These are phyloP conservation scores for Phytopythium cucurbitacearum DNA, from an alignment of 352 stramenopile species.

Conservation along the genomic window DNA sequence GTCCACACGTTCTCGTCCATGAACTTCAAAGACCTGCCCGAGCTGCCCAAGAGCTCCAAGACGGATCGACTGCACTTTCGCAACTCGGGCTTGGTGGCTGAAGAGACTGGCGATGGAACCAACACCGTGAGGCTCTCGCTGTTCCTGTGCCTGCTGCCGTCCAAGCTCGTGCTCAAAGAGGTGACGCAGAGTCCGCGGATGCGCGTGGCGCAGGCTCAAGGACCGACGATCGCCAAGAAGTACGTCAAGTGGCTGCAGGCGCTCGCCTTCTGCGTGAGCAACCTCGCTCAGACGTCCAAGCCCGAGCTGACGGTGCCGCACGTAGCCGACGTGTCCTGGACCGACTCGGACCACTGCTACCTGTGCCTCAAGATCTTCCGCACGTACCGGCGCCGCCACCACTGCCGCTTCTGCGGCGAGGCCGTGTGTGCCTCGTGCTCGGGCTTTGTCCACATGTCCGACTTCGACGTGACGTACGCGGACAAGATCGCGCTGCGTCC, in stretches of 20 bases:
- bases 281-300: slow-evolving; percentile 30
- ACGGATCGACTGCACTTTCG: slow-evolving; percentile 50
- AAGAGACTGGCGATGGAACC: slow-evolving; percentile 29
- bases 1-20: slow-evolving; percentile 56
- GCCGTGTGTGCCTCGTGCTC: slow-evolving; percentile 64
- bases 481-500: neutral
- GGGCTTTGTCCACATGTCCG: slow-evolving; percentile 37
- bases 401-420: slow-evolving; percentile 70
- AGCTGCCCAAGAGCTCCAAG: slow-evolving; percentile 36
- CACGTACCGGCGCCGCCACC: slow-evolving; percentile 48
- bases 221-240: slow-evolving; percentile 26
- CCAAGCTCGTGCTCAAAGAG: slow-evolving; percentile 34
- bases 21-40: slow-evolving; percentile 61
- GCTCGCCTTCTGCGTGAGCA: slow-evolving; percentile 28
- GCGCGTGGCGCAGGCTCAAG: slow-evolving; percentile 19
- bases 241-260: slow-evolving; percentile 59
- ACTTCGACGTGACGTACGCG: slow-evolving; percentile 23
- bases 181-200: slow-evolving; percentile 26
- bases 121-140: slow-evolving; percentile 42
- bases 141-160: slow-evolving; percentile 50
- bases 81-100: slow-evolving; percentile 53
- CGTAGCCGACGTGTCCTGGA: slow-evolving; percentile 36
- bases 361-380: slow-evolving; percentile 62
- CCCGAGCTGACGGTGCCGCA: slow-evolving; percentile 15
- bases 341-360: slow-evolving; percentile 44